Percentiles rank a stretch among this genome's conserved stretches.
Evolutionary conservation across 495 filamentous ascomycete genomes (phyloP).

Genomic region (Pyrenula massariospora): DNA sequence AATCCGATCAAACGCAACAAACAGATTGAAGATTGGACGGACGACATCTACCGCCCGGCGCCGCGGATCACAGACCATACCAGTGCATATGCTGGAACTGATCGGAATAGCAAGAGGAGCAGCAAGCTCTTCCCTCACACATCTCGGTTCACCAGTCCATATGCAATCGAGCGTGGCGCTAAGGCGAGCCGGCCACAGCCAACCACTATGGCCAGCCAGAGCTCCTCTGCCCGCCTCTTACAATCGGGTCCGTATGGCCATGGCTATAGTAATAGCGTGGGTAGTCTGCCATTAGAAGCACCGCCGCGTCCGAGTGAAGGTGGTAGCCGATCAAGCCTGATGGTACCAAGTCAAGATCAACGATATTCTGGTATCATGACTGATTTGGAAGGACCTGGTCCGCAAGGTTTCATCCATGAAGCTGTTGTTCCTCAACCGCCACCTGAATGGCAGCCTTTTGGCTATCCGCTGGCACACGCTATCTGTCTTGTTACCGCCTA

Average conservation of each 20-base stretch:
- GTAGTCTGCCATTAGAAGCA: slow-evolving; percentile 34
- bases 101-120: slow-evolving; percentile 66
- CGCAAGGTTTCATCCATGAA: slow-evolving; percentile 89
- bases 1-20: slow-evolving; percentile 71
- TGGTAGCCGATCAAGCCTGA: slow-evolving; percentile 42
- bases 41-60: slow-evolving; percentile 90
- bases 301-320: slow-evolving; percentile 20
- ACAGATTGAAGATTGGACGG: slow-evolving; percentile 96
- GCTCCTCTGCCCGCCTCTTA: slow-evolving; percentile 60
- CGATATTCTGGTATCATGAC: slow-evolving; percentile 43
- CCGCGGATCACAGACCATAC: slow-evolving; percentile 63
- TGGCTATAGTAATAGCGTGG: slow-evolving; percentile 54
- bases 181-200: slow-evolving; percentile 44
- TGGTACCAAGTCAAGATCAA: slow-evolving; percentile 29
- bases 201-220: slow-evolving; percentile 95
- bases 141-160: slow-evolving; percentile 90
- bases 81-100: slow-evolving; percentile 44
- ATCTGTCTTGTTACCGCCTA: slow-evolving; percentile 96
- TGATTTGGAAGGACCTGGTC: slow-evolving; percentile 64
- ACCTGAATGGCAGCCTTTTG: slow-evolving; percentile 91
- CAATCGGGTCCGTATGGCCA: slow-evolving; percentile 57
- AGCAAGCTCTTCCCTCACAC: slow-evolving; percentile 75
- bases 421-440: slow-evolving; percentile 96
- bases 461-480: slow-evolving; percentile 84
- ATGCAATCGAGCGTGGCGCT: slow-evolving; percentile 50